These are phyloP conservation scores for Parathielavia hyrcaniae DNA, from an alignment of 495 filamentous ascomycete genomes.

Conservation along the genomic window DNA sequence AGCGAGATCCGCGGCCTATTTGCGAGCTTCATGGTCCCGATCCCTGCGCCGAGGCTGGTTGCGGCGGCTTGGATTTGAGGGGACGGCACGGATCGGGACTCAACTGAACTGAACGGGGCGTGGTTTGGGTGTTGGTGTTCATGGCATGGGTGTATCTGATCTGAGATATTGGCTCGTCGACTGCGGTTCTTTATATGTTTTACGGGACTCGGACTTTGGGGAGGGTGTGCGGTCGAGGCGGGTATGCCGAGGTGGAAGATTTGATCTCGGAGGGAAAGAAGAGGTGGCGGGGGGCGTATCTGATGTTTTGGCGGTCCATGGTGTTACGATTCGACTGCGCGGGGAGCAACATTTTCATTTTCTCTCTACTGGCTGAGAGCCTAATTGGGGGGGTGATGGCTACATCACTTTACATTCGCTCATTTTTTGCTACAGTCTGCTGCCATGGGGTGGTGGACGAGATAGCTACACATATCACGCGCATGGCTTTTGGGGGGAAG, in stretches of 20 bases:
- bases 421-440: neutral
- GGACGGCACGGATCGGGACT: too few relatives aligned
- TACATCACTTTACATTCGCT: neutral
- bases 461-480: neutral
- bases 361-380: neutral
- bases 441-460: neutral
- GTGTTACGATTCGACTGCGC: neutral
- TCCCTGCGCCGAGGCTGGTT: neutral
- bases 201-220: neutral
- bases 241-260: too few relatives aligned
- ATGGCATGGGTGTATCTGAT: too few relatives aligned
- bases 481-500: neutral
- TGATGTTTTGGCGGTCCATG: neutral
- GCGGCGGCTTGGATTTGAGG: conserved; percentile 9
- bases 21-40: conserved; percentile 32
- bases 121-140: too few relatives aligned
- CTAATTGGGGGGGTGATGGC: too few relatives aligned
- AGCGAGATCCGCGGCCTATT: conserved; percentile 70
- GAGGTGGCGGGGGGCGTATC: neutral
- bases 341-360: neutral
- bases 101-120: too few relatives aligned
- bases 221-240: too few relatives aligned
- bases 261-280: too few relatives aligned
- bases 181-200: neutral
- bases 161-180: too few relatives aligned